Evolutionary conservation across 768 basidiomycete species (phyloP).

Genomic region (Lactifluus rugatus): DNA sequence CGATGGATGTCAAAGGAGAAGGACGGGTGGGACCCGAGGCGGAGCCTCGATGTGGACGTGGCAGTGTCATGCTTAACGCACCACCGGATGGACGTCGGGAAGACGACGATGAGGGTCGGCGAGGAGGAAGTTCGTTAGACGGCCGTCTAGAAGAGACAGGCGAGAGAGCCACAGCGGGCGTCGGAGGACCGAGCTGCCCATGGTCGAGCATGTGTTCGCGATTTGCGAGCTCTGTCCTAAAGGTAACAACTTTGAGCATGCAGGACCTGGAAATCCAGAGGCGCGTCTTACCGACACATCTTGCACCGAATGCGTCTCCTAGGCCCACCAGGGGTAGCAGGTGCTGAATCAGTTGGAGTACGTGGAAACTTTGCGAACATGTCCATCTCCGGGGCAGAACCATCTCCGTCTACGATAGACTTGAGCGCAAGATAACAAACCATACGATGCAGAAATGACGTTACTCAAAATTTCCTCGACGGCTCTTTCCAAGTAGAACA

Average conservation of each 20-base stretch:
- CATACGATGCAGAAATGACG: slow-evolving; percentile 23
- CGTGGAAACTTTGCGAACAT: slow-evolving; percentile 73
- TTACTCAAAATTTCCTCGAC: slow-evolving; percentile 70
- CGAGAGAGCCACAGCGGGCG: slow-evolving; percentile 39
- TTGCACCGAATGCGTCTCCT: slow-evolving; percentile 76
- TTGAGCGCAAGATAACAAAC: slow-evolving; percentile 8
- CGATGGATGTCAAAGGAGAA: slow-evolving; percentile 3
- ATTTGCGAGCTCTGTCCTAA: slow-evolving; percentile 73
- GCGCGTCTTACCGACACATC: slow-evolving; percentile 65
- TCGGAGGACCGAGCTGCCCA: slow-evolving; percentile 63
- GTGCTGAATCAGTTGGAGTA: slow-evolving; percentile 51
- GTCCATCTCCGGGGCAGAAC: slow-evolving; percentile 47
- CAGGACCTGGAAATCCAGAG: background rate
- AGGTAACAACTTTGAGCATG: background rate
- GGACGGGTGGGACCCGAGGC: slow-evolving; percentile 3
- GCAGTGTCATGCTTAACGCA: slow-evolving; percentile 3
- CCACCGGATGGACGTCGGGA: slow-evolving; percentile 18
- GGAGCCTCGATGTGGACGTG: slow-evolving; percentile 15
- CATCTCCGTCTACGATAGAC: slow-evolving; percentile 55
- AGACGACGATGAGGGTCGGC: slow-evolving; percentile 8
- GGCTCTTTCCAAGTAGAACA: slow-evolving; percentile 76
- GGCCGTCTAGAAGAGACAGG: slow-evolving; percentile 40
- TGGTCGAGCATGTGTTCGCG: slow-evolving; percentile 94
- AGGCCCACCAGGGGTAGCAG: slow-evolving; percentile 49
- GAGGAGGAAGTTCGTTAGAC: slow-evolving; percentile 15